phyloP scores from a whole-genome alignment of 1,284 basidiomycete species.

The Sporisorium sorghi region DNA sequence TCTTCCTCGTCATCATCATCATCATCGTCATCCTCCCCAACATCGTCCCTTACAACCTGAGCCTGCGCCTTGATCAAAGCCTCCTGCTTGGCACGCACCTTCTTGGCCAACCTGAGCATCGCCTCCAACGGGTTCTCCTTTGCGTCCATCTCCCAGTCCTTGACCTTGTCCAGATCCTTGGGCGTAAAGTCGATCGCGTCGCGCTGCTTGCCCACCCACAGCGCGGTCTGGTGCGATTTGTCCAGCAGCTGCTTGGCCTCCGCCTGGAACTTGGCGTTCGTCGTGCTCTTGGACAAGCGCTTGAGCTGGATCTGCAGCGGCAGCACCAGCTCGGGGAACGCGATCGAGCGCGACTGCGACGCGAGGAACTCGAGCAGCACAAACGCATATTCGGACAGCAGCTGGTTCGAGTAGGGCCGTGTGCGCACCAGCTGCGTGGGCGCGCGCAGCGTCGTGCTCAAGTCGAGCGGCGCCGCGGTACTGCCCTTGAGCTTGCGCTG shows the following conservation, averaged over 20 bases:
- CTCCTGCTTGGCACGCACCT: constrained; percentile 66
- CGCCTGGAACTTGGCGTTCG: constrained; percentile 54
- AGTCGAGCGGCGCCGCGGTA: constrained; percentile 89
- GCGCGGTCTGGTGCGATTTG: constrained; percentile 60
- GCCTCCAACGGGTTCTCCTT: constrained; percentile 63
- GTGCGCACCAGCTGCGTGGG: constrained; percentile 91
- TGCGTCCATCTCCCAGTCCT: constrained; percentile 40
- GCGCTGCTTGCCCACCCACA: constrained; percentile 59
- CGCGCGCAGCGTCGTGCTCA: constrained; percentile 86
- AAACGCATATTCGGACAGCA: constrained; percentile 84
- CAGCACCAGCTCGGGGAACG: constrained; percentile 92
- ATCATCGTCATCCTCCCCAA: constrained; percentile 24
- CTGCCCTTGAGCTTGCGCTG: constrained; percentile 83
- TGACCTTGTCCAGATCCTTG: constrained; percentile 49
- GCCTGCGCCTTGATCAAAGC: constrained; percentile 57
- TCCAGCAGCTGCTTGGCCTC: constrained; percentile 57
- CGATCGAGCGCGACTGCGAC: constrained; percentile 75
- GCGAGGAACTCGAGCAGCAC: constrained; percentile 80
- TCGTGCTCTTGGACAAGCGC: constrained; percentile 57
- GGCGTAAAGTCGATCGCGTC: constrained; percentile 66
- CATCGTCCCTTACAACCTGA: constrained; percentile 50
- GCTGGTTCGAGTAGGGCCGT: constrained; percentile 83
- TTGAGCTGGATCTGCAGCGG: constrained; percentile 76
- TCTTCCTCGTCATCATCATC: constrained; percentile 29
- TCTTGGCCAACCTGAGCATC: constrained; percentile 61